A percentile compares a stretch with the other conserved stretches of the same genome.
Evolutionary conservation across 345 rosid species (phyloP).

Genomic region (Punica granatum): DNA sequence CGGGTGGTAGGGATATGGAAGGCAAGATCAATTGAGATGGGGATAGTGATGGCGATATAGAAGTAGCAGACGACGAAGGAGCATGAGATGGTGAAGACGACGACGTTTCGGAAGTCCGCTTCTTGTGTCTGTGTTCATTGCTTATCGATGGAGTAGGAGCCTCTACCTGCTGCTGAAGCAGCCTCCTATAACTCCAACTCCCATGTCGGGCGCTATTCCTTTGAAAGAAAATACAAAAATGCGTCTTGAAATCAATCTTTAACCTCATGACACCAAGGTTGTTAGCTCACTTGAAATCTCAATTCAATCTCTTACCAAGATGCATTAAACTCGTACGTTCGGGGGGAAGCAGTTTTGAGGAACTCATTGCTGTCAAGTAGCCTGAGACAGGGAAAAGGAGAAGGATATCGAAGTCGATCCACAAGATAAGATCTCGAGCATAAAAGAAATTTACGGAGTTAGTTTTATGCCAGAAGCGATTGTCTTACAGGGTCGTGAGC

Average conservation of each 20-base stretch:
- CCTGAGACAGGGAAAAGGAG: slow-evolving; percentile 21
- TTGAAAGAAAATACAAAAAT: slow-evolving; percentile 3
- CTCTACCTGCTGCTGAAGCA: slow-evolving; percentile 23
- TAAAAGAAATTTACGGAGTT: background rate
- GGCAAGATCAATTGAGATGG: slow-evolving; percentile 13
- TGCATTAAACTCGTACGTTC: slow-evolving; percentile 26
- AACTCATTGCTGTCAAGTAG: slow-evolving; percentile 44
- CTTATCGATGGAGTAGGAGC: slow-evolving; percentile 11
- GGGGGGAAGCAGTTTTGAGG: slow-evolving; percentile 31
- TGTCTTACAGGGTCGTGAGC: slow-evolving; percentile 39
- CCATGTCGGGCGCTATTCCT: slow-evolving; percentile 26
- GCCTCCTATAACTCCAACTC: slow-evolving; percentile 29
- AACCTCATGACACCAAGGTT: background rate
- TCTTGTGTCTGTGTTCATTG: slow-evolving; percentile 3
- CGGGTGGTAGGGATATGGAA: slow-evolving; percentile 21
- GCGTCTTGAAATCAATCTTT: background rate
- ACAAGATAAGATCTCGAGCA: background rate
- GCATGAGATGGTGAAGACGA: background rate
- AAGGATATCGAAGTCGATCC: background rate
- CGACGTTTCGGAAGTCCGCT: slow-evolving; percentile 6
- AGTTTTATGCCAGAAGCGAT: background rate
- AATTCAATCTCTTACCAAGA: background rate
- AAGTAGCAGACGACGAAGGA: slow-evolving; percentile 13
- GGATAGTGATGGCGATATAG: slow-evolving; percentile 15
- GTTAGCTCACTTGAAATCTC: background rate